These are phyloP conservation scores for Stropharia rugosoannulata DNA, from an alignment of 768 basidiomycete genomes.

Conservation along the genomic window DNA sequence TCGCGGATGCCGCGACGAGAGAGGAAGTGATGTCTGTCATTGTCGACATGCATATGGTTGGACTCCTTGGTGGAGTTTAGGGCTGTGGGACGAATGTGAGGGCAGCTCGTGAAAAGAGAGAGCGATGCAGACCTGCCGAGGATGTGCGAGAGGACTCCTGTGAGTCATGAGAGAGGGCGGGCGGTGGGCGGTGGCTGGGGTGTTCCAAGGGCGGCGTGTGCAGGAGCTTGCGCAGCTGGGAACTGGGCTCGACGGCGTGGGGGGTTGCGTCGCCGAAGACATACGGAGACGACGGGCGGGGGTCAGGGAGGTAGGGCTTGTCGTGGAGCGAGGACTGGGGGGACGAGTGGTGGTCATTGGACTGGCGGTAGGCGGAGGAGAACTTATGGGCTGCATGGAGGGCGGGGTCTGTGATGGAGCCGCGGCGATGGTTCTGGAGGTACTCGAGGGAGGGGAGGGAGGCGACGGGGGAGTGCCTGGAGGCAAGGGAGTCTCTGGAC, in stretches of 20 bases:
- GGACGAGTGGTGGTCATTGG: constrained; percentile 25
- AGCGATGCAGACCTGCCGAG: constrained; percentile 23
- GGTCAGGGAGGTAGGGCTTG: constrained; percentile 36
- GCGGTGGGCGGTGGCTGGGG: constrained; percentile 24
- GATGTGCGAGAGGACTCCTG: constrained; percentile 25
- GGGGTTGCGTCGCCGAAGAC: constrained; percentile 68
- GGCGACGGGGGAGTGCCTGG: constrained; percentile 51
- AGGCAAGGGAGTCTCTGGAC: constrained; percentile 22
- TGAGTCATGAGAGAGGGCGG: constrained; percentile 27
- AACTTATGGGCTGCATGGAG: constrained; percentile 58
- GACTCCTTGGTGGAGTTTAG: constrained; percentile 28
- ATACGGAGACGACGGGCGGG: constrained; percentile 65
- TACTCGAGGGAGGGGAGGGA: constrained; percentile 76
- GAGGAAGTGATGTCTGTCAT: constrained; percentile 29
- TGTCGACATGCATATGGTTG: constrained; percentile 40
- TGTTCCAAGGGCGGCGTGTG: constrained; percentile 57
- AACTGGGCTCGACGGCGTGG: constrained; percentile 32
- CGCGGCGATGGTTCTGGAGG: constrained; percentile 78
- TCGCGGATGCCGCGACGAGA: constrained; percentile 32
- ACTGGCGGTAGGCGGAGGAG: constrained; percentile 23
- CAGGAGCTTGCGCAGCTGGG: constrained; percentile 58
- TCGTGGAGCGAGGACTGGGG: constrained; percentile 28
- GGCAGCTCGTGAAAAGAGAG: constrained; percentile 10
- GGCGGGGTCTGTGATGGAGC: constrained; percentile 82
- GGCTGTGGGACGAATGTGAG: constrained; percentile 19